Base-by-base conservation (phyloP, 2,329 filamentous ascomycete genomes). In the Penicillium thymicola region DNA sequence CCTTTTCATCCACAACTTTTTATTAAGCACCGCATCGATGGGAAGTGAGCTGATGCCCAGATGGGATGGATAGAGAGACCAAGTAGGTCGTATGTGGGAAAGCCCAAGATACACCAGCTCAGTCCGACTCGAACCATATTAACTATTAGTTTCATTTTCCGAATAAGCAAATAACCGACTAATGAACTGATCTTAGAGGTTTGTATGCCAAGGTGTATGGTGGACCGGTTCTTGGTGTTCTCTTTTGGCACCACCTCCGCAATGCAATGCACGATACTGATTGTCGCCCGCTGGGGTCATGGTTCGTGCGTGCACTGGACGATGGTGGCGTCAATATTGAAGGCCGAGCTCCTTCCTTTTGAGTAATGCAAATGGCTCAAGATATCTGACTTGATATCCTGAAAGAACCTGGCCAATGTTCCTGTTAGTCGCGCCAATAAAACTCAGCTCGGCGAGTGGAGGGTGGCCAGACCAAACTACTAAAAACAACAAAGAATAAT, bases 1-100 rank as follows among this genome's bases (percentile, higher is more conserved):
- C 0, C 1, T 16, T 21, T 3, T 23, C 3, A 1, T 6, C 42
- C n/a, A 3, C 10, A 5, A 1, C 2, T 0, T 5, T 23, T 3
- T 10, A 46, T 34, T 34, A 2, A n/a, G 18, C 28, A 34, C 13
- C 8, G 5, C 9, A n/a, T 34, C 1, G 4, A 46, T 13, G 11
- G 2, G 5, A 25, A 5, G 13, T n/a, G 2, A 9, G 18, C 44
- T 34, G 13, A 21, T 21, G 21, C 21, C 21, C 21, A 21, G 21
- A 21, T 21, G 21, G 21, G 21, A 21, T 21, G 21, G 21, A 21
- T 21, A 21, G 21, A 21, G 21, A 21, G 21, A 21, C 21, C 21
- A 21, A 21, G 21, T 21, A 21, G 21, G 21, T 21, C 21, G 21
- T 21, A 21, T 2, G 21, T 21, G 21, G 21, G 21, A 21, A 21